Percentiles rank a stretch among this genome's conserved stretches.
Conservation (phyloP, 2,329 filamentous ascomycete genomes). For the Monilinia polystroma region DNA sequence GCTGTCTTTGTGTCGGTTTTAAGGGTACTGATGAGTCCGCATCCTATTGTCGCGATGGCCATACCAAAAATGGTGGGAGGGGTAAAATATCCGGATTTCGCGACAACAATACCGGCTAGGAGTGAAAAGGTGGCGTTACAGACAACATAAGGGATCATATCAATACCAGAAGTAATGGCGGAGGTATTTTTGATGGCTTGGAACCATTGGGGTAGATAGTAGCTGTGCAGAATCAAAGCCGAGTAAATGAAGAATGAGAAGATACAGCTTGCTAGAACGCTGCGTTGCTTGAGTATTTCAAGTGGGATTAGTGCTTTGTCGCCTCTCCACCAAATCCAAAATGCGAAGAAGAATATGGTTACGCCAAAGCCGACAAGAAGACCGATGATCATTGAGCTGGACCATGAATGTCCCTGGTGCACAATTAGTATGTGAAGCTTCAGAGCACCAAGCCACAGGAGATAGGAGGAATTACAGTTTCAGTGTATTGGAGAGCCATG, state of each 20-base stretch:
- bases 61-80: slow-evolving; percentile 30
- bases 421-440: background rate
- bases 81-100: slow-evolving; percentile 40
- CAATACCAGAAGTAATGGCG: slow-evolving; percentile 31
- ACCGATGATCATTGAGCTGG: slow-evolving; percentile 36
- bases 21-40: slow-evolving; percentile 42
- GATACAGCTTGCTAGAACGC: slow-evolving; percentile 37
- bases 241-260: slow-evolving; percentile 30
- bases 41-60: slow-evolving; percentile 28
- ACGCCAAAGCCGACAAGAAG: slow-evolving; percentile 37
- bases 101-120: slow-evolving; percentile 38
- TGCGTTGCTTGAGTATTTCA: slow-evolving; percentile 42
- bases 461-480: slow-evolving; percentile 26
- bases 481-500: slow-evolving; percentile 49
- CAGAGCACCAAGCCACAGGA: background rate
- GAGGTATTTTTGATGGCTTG: slow-evolving; percentile 31
- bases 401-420: slow-evolving; percentile 34
- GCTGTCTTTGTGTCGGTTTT: slow-evolving; percentile 40
- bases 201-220: slow-evolving; percentile 37
- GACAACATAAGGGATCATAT: slow-evolving; percentile 32
- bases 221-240: slow-evolving; percentile 34
- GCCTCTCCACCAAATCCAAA: slow-evolving; percentile 44
- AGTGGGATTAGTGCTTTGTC: slow-evolving; percentile 51
- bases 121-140: slow-evolving; percentile 38
- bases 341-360: slow-evolving; percentile 35